Base-by-base conservation (phyloP, 2,329 filamentous ascomycete species). In the Ilyonectria mors-panacis region DNA sequence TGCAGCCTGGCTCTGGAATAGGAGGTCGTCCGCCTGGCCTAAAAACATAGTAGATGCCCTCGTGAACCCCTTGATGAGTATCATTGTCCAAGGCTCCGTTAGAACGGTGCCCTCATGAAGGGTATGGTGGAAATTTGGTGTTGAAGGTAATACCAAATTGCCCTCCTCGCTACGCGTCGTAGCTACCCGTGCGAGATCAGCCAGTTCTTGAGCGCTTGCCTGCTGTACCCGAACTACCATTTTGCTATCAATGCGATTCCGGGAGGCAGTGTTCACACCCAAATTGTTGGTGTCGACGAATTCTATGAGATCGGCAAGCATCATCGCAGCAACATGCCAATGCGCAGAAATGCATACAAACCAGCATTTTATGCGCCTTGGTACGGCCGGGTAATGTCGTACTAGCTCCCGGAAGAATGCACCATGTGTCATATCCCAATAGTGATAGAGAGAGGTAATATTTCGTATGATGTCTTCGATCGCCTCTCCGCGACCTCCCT, bases 71-170 rank as follows among this genome's bases (percentile, higher is more conserved):
- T 85, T 80, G 60, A 88, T 84, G 23, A 88, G 75, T 2, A 89
- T 82, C n/a, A 85, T 83, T 1, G 87, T 88, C 88, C 88, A 89
- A 0, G 88, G 88, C 68, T 90, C 88, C 0, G 87, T 88, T 26
- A 90, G 75, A 12, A 90, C 79, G 0, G 87, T 85, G 6, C 85
- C 86, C 67, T 88, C 82, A 60, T 82, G 86, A 26, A 88, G 80
- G 0, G 86, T 86, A 65, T 84, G 83, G 70, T 88, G 87, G 58
- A 87, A 87, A 28, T 85, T 82, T 23, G 77, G 71, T 37, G 82
- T 75, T 39, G 74, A 70, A 9, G 73, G 67, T 3, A 42, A 12
- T 4, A 66, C 30, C 47, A 67, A 47, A 39, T 26, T 65, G 15
- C 30, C 28, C 6, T 67, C 68, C 6, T 69, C 66, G 23, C 63